A percentile compares a stretch with the other conserved stretches of the same genome.
Evolutionary conservation across 768 basidiomycete species (phyloP).

Genomic region (Phlebiopsis flavidoalba): DNA sequence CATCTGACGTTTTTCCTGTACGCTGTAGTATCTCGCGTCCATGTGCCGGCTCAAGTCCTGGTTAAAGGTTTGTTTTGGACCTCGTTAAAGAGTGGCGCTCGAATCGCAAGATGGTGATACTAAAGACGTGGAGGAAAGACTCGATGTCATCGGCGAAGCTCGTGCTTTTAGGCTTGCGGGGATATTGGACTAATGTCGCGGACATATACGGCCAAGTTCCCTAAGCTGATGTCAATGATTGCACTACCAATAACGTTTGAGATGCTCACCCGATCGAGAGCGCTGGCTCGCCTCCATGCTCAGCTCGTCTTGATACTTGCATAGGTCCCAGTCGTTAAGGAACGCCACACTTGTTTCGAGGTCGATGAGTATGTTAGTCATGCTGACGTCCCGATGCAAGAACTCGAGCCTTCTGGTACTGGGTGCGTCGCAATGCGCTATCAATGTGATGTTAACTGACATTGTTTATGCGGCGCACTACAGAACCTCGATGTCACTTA

Average conservation of each 20-base stretch:
- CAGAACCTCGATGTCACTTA: not conserved
- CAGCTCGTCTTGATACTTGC: not conserved
- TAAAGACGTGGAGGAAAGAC: conserved; percentile 2
- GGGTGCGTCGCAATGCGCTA: conserved; percentile 12
- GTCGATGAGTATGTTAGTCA: conserved; percentile 17
- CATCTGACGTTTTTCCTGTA: no score
- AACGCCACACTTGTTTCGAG: not conserved
- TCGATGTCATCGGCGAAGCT: conserved; percentile 2
- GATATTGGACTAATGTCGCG: not conserved
- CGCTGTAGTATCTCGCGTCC: no score
- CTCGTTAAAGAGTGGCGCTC: not conserved
- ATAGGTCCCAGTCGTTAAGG: conserved; percentile 10
- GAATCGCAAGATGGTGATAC: not conserved
- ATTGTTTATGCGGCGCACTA: not conserved
- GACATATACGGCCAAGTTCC: conserved; percentile 5
- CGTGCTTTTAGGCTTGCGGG: conserved; percentile 1
- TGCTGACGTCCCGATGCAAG: conserved; percentile 18
- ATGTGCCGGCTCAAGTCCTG: no score
- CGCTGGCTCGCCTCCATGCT: not conserved
- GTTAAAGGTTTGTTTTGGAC: no score
- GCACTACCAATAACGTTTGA: not conserved
- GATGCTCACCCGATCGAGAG: not conserved
- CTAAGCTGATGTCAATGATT: not conserved
- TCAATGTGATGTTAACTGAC: not conserved
- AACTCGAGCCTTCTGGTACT: conserved; percentile 5